phyloP scores from a whole-genome alignment of 257 asterid genomes.

The Nicotiana attenuata region DNA sequence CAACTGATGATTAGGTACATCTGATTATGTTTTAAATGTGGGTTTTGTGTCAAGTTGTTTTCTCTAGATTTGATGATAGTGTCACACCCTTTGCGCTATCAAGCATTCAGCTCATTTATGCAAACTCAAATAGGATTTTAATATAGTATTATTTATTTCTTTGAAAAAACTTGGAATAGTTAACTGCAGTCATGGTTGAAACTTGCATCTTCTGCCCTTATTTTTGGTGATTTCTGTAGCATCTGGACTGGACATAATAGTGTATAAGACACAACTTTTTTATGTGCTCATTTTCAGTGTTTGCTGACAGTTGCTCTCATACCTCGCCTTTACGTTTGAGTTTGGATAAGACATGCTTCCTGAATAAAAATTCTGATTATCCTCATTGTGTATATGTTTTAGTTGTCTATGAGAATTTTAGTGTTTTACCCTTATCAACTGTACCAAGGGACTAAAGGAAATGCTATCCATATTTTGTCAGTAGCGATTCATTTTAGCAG shows the following conservation, averaged over 20 bases:
- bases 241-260: neutral
- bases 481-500: neutral
- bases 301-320: neutral
- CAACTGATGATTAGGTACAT: slow-evolving; percentile 85
- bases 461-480: neutral
- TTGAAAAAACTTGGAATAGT: neutral
- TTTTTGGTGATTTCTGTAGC: neutral
- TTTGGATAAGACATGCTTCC: neutral
- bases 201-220: neutral
- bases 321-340: neutral
- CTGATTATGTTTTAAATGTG: slow-evolving; percentile 5
- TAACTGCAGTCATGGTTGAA: neutral
- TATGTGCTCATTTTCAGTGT: neutral
- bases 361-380: neutral
- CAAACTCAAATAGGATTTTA: neutral
- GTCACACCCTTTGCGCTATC: neutral
- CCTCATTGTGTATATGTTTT: neutral
- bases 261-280: neutral
- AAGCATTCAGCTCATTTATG: neutral
- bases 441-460: neutral
- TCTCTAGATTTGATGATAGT: neutral
- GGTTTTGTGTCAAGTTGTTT: neutral
- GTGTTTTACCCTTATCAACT: neutral
- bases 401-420: neutral
- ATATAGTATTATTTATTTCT: neutral